Base-by-base conservation (phyloP, 2,329 filamentous ascomycete species). In the Monilinia fructigena region DNA sequence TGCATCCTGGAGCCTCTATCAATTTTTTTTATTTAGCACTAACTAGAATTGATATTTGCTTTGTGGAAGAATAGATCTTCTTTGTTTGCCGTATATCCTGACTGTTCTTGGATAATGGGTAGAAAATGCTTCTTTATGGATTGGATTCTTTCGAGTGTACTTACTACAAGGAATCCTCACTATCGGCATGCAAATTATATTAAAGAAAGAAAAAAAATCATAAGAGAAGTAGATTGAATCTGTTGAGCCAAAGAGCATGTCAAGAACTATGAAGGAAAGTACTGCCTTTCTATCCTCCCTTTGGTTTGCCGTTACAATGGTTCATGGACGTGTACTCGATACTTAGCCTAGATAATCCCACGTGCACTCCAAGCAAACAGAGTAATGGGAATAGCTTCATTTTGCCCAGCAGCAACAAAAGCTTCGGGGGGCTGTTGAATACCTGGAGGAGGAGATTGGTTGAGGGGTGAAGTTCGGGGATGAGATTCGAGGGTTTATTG, bases 41-140 rank as follows among this genome's bases (percentile, higher is more conserved):
- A 20, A n/a, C 14, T 7, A 23, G 14, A 4, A 20, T 48, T 1
- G n/a, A 23, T 48, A 11, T 10, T 48, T 14, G 56, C 42, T 60
- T 60, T 60, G 56, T 50, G 28, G 45, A 4, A 50, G 8, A 23
- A 55, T n/a, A 16, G 5, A 38, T 50, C 1, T 60, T 2, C 56
- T 60, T 60, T 60, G 56, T 60, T 18, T 18, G n/a, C 2, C 6
- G 1, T 50, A 4, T 18, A 23, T 3, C 1, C 20, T 50, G 56
- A 45, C 56, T 60, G 56, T 60, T 60, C 45, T 60, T 23, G 56
- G 56, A 60, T 59, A 48, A 31, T 10, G 16, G 23, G 35, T 48
- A 23, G 23, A 48, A 48, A 48, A 48, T 59, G 42, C 42, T 59
- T 48, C 42, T 60, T 50, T 48, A 18, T 50, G 14, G n/a, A 38